Evolutionary conservation across 2,329 filamentous ascomycete genomes (phyloP).

Genomic region (Coleophoma cylindrospora): DNA sequence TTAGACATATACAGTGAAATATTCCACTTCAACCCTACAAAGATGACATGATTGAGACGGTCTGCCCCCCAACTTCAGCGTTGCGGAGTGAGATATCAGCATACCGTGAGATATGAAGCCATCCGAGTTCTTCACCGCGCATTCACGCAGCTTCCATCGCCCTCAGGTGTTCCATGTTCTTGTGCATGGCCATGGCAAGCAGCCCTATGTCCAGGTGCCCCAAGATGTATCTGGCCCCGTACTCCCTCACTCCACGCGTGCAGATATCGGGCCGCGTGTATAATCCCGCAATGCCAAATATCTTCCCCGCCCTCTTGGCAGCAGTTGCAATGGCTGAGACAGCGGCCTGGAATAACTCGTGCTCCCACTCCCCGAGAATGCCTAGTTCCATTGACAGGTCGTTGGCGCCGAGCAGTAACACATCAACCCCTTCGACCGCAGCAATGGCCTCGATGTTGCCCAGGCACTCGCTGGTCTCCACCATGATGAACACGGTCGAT

Average conservation of each 20-base stretch:
- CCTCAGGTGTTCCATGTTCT: not conserved
- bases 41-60: too few species aligned
- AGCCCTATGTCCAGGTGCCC: not conserved
- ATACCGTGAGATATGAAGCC: too few species aligned
- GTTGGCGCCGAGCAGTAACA: constrained; percentile 26
- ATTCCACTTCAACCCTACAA: too few species aligned
- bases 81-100: too few species aligned
- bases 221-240: not conserved
- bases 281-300: constrained; percentile 20
- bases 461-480: constrained; percentile 14
- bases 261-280: constrained; percentile 9
- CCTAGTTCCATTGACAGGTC: constrained; percentile 25
- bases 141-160: not conserved
- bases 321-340: constrained; percentile 12
- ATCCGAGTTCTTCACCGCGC: too few species aligned
- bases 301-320: constrained; percentile 15
- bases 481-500: constrained; percentile 17
- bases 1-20: too few species aligned
- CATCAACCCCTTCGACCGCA: constrained; percentile 24
- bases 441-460: constrained; percentile 25
- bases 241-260: not conserved
- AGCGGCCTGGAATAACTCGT: constrained; percentile 8
- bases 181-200: not conserved
- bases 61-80: too few species aligned
- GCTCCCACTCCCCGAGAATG: constrained; percentile 16